A percentile compares a stretch with the other conserved stretches of the same genome.
phyloP scores from a whole-genome alignment of 805 yeast genomes.

The Saccharomycopsis schoenii region DNA sequence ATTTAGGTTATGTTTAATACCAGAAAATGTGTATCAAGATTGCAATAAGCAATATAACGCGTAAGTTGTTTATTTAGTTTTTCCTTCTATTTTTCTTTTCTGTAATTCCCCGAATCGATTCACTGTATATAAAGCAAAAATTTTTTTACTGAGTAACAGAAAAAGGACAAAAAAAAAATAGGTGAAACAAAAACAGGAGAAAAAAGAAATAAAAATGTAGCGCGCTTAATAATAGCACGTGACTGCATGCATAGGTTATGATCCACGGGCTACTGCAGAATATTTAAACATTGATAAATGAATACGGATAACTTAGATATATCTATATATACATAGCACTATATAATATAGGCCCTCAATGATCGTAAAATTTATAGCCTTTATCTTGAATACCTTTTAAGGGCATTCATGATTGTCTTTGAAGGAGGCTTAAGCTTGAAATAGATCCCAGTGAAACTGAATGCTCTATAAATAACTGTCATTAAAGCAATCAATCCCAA shows the following conservation, averaged over 20 bases:
- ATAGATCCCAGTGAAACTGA: constrained; percentile 11
- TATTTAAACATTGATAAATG: not conserved
- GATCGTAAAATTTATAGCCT: too few species aligned
- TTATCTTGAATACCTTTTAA: not conserved
- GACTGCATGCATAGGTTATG: not conserved
- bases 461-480: constrained; percentile 10
- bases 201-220: not conserved
- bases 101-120: not conserved
- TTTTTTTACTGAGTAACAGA: not conserved
- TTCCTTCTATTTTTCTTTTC: not conserved
- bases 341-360: too few species aligned
- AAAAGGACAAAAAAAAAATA: not conserved
- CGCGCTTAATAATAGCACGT: not conserved
- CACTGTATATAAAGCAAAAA: not conserved
- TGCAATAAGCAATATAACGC: not conserved
- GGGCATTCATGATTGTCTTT: not conserved
- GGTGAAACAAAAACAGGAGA: not conserved
- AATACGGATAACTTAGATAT: too few species aligned
- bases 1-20: not conserved
- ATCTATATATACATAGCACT: too few species aligned
- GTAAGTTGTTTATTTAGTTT: not conserved
- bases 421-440: constrained; percentile 3
- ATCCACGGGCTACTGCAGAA: not conserved
- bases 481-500: constrained; percentile 15
- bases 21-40: not conserved